Percentiles rank a stretch among this genome's conserved stretches.
These are phyloP conservation scores for Retiboletus flavoniger DNA, from an alignment of 1,284 basidiomycete species.

Conservation along the genomic window DNA sequence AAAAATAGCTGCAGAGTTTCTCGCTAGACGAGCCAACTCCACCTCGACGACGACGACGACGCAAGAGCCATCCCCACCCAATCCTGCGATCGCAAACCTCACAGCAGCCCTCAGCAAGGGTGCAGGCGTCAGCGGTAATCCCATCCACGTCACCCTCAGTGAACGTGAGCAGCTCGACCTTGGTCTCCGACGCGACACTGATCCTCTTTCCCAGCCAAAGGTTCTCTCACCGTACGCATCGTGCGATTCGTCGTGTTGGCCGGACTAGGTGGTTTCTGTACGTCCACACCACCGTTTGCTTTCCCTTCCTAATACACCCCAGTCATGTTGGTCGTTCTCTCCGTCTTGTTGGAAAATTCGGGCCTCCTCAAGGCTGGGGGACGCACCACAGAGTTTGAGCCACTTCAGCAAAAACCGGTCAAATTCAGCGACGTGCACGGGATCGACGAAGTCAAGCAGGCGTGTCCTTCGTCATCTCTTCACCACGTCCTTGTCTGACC, in stretches of 20 bases:
- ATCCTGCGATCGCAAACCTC: slow-evolving; percentile 43
- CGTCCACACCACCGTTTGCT: slow-evolving; percentile 23
- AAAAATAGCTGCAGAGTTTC: slow-evolving; percentile 58
- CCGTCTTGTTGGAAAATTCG: slow-evolving; percentile 88
- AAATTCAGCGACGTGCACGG: slow-evolving; percentile 94
- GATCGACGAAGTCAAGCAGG: slow-evolving; percentile 90
- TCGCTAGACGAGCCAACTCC: slow-evolving; percentile 38
- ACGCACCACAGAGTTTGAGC: slow-evolving; percentile 73
- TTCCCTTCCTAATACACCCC: slow-evolving; percentile 6
- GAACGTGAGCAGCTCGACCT: slow-evolving; percentile 56
- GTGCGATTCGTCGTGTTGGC: slow-evolving; percentile 59
- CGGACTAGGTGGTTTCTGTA: slow-evolving; percentile 52
- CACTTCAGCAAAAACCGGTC: slow-evolving; percentile 73
- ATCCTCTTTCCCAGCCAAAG: slow-evolving; percentile 50
- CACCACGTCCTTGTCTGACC: neutral
- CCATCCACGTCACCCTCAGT: slow-evolving; percentile 76
- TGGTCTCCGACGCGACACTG: neutral
- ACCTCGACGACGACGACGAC: slow-evolving; percentile 19
- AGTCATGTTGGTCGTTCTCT: slow-evolving; percentile 82
- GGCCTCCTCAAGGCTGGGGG: slow-evolving; percentile 88
- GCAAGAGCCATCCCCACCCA: slow-evolving; percentile 25
- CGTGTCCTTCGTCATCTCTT: slow-evolving; percentile 28
- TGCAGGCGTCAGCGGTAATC: slow-evolving; percentile 49
- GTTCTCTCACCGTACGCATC: slow-evolving; percentile 60
- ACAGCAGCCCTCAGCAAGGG: slow-evolving; percentile 42